Conservation (phyloP, 148 eudicot species). For the Silene uniflora region DNA sequence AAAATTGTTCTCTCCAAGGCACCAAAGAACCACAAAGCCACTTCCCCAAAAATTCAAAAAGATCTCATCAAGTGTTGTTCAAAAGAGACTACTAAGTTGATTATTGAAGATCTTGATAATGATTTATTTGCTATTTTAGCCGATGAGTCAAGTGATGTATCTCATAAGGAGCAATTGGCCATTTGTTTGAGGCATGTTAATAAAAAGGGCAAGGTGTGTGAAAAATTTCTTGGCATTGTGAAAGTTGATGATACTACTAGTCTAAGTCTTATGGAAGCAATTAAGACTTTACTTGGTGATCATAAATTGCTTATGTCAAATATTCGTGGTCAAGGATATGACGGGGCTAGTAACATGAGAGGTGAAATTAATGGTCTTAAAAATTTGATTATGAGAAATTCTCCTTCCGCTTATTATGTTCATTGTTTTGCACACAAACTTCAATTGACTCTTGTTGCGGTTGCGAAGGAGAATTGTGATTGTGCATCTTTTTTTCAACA, state of each 20-base stretch:
- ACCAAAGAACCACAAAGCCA: neutral
- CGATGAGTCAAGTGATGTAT: conserved; percentile 16
- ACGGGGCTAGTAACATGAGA: conserved; percentile 23
- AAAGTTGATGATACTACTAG: conserved; percentile 9
- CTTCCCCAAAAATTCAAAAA: neutral
- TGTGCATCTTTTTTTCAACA: neutral
- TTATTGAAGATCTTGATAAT: conserved; percentile 14
- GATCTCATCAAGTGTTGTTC: conserved; percentile 10
- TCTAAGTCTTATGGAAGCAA: conserved; percentile 5
- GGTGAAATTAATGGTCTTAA: conserved; percentile 16
- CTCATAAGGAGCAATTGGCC: conserved; percentile 13
- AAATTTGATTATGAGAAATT: conserved; percentile 2
- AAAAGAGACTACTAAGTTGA: conserved; percentile 5
- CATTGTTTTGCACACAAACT: conserved; percentile 17
- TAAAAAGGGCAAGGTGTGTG: neutral
- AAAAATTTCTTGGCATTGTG: conserved; percentile 12
- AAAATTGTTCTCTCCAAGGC: neutral
- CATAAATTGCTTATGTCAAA: neutral
- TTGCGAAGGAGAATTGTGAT: neutral
- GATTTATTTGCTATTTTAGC: conserved; percentile 6
- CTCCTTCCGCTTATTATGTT: conserved; percentile 10
- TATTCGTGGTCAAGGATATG: conserved; percentile 25
- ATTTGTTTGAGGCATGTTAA: conserved; percentile 12
- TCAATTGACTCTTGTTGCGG: conserved; percentile 15
- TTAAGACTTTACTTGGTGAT: conserved; percentile 3